Conservation (phyloP, 73 alveolate species). For the Stentor coeruleus region DNA sequence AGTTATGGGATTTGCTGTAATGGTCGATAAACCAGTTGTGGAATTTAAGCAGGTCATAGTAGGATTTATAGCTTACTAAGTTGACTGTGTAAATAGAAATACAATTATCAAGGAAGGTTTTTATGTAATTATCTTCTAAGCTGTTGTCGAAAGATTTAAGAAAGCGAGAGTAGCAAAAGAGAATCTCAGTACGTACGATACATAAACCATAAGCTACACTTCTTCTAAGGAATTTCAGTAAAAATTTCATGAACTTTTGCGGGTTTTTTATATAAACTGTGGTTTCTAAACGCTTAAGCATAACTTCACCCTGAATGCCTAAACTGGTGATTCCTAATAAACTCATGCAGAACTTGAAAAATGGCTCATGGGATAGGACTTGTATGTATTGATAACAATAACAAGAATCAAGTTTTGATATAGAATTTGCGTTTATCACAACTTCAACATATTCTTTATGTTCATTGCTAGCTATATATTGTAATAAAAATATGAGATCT, state of each 20-base stretch:
- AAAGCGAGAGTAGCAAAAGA: not conserved
- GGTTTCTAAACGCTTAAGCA: not conserved
- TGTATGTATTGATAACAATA: not conserved
- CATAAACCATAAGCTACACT: not conserved
- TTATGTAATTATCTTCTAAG: not conserved
- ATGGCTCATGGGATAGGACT: too few species aligned
- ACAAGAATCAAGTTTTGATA: not conserved
- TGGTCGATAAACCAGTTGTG: not conserved
- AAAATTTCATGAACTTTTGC: too few species aligned
- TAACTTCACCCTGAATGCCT: not conserved
- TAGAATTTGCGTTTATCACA: not conserved
- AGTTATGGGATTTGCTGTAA: too few species aligned
- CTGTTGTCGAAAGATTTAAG: not conserved
- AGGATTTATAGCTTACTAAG: too few species aligned
- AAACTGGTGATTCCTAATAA: not conserved
- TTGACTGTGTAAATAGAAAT: not conserved
- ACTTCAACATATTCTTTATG: not conserved
- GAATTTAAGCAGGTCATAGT: not conserved
- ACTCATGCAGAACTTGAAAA: not conserved
- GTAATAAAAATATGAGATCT: not conserved
- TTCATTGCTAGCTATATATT: not conserved
- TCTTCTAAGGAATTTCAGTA: not conserved
- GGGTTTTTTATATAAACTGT: not conserved
- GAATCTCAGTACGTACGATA: not conserved
- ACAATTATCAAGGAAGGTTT: not conserved